These are phyloP conservation scores for Xylariaceae sp. DNA, from an alignment of 2,329 filamentous ascomycete genomes.

Conservation along the genomic window DNA sequence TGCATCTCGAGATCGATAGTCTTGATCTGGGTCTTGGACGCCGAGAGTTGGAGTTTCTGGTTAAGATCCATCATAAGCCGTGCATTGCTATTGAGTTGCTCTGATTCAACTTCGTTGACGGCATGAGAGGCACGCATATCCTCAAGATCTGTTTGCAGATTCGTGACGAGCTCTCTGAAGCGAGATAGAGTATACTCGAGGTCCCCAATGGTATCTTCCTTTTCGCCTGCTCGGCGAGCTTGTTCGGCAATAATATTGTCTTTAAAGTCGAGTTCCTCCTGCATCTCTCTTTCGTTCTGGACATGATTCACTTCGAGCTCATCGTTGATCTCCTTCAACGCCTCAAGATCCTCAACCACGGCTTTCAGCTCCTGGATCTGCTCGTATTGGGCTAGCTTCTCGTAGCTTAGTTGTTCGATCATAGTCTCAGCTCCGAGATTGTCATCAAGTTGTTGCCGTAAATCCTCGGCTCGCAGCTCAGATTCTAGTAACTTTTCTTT, in stretches of 20 bases:
- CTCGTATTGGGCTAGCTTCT: conserved; percentile 83
- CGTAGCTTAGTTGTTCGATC: conserved; percentile 88
- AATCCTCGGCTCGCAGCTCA: conserved; percentile 79
- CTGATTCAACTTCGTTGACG: conserved; percentile 90
- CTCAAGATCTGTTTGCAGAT: conserved; percentile 83
- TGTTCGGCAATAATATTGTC: conserved; percentile 86
- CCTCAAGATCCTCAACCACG: conserved; percentile 86
- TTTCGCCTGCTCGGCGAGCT: conserved; percentile 71
- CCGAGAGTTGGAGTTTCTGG: conserved; percentile 88
- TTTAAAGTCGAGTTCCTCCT: conserved; percentile 89
- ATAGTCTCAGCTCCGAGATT: conserved; percentile 89
- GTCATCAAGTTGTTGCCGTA: conserved; percentile 89
- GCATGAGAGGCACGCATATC: conserved; percentile 92
- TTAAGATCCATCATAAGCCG: conserved; percentile 97
- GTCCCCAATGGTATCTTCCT: conserved; percentile 82
- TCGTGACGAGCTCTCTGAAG: conserved; percentile 88
- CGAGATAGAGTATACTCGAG: conserved; percentile 88
- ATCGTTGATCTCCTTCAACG: conserved; percentile 88
- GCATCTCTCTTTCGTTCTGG: conserved; percentile 91
- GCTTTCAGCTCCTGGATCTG: conserved; percentile 82
- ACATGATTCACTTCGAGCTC: conserved; percentile 93
- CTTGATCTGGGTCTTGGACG: conserved; percentile 90
- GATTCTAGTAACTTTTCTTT: conserved; percentile 76
- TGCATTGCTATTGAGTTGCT: conserved; percentile 85
- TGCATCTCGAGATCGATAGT: conserved; percentile 90